phyloP scores from a whole-genome alignment of 106 monocot species.

The Allium sativum region DNA sequence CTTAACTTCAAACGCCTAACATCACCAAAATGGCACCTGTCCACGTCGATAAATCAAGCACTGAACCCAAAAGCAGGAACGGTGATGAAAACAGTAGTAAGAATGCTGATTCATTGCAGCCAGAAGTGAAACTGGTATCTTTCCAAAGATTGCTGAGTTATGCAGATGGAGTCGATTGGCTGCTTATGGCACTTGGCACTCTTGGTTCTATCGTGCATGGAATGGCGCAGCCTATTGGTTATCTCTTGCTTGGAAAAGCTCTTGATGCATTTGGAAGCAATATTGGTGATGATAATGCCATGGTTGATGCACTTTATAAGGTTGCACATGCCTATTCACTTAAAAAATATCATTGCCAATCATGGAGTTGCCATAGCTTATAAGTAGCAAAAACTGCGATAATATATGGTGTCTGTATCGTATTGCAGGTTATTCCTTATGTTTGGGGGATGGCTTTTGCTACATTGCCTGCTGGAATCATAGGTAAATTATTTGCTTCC shows the following conservation, averaged over 20 bases:
- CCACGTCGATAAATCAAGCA: too few relatives aligned
- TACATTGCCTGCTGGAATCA: constrained; percentile 36
- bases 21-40: too few relatives aligned
- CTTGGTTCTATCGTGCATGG: constrained; percentile 29
- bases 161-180: constrained; percentile 25
- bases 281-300: background rate
- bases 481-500: constrained; percentile 11
- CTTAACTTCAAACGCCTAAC: too few relatives aligned
- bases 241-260: constrained; percentile 31
- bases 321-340: too few relatives aligned
- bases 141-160: constrained; percentile 18
- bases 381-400: background rate
- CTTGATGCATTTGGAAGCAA: constrained; percentile 33
- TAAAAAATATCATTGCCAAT: too few relatives aligned
- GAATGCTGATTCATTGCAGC: background rate
- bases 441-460: constrained; percentile 46
- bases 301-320: constrained; percentile 14
- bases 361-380: too few relatives aligned
- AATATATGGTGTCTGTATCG: background rate
- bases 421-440: constrained; percentile 29
- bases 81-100: background rate
- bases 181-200: constrained; percentile 29
- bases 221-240: constrained; percentile 29
- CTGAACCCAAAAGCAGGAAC: too few relatives aligned
- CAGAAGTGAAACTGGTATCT: background rate